phyloP scores from a whole-genome alignment of 768 basidiomycete species.

The Lentinula boryana region DNA sequence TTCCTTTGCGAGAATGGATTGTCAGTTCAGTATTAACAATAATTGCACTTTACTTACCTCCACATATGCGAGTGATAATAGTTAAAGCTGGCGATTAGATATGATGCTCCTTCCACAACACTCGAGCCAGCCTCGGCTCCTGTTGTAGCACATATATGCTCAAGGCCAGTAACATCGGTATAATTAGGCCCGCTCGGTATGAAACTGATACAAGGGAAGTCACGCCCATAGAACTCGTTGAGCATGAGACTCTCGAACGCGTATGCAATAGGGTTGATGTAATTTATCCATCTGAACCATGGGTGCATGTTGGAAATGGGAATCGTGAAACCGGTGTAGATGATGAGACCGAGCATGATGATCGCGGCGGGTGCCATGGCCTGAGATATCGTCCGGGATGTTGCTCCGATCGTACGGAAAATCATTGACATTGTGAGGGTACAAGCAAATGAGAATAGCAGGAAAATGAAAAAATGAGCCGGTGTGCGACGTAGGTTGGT shows the following conservation, averaged over 20 bases:
- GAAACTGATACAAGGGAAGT: constrained; percentile 28
- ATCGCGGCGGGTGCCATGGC: constrained; percentile 22
- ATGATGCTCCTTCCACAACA: constrained; percentile 35
- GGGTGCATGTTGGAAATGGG: constrained; percentile 22
- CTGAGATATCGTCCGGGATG: constrained; percentile 28
- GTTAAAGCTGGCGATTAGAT: constrained; percentile 25
- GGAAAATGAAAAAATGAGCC: constrained; percentile 32
- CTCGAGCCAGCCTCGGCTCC: constrained; percentile 34
- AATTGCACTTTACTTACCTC: constrained; percentile 15
- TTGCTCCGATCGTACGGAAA: constrained; percentile 26
- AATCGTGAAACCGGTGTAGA: constrained; percentile 37
- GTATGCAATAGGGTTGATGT: constrained; percentile 34
- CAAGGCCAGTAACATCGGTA: constrained; percentile 20
- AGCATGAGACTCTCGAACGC: constrained; percentile 37
- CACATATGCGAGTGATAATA: constrained; percentile 23
- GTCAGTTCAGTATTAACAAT: neutral
- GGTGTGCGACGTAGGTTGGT: constrained; percentile 30
- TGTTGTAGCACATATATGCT: constrained; percentile 37
- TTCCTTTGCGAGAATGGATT: constrained; percentile 13
- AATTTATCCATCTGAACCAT: constrained; percentile 27
- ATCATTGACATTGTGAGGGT: constrained; percentile 25
- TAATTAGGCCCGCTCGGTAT: constrained; percentile 28
- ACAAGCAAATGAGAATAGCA: constrained; percentile 27
- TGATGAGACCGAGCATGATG: constrained; percentile 28
- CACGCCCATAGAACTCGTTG: constrained; percentile 41